Conservation (phyloP, 495 filamentous ascomycete genomes). For the Schizothecium vesticola region DNA sequence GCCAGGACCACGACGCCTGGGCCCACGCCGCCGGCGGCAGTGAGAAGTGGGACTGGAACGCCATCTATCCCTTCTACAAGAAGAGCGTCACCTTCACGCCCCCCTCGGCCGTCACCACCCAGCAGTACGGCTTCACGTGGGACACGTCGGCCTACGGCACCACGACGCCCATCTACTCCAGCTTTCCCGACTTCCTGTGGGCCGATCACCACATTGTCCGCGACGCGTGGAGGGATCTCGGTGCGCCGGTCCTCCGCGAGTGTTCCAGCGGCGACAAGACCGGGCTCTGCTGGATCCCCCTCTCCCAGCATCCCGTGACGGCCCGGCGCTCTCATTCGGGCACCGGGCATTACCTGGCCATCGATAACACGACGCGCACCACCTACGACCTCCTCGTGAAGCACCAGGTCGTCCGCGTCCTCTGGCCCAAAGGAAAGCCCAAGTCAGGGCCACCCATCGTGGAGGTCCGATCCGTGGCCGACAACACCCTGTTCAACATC, state of each 20-base stretch:
- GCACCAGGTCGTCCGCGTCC: slow-evolving; percentile 23
- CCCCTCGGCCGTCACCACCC: slow-evolving; percentile 7
- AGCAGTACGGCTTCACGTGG: slow-evolving; percentile 23
- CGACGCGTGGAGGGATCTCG: slow-evolving; percentile 17
- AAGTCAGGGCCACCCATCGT: slow-evolving; percentile 16
- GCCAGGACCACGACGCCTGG: slow-evolving; percentile 11
- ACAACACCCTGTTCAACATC: slow-evolving; percentile 10
- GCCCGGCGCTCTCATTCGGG: slow-evolving; percentile 34
- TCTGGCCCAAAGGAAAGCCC: slow-evolving; percentile 15
- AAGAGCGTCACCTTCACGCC: slow-evolving; percentile 27
- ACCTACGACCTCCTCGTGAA: slow-evolving; percentile 35
- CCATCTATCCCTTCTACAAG: neutral
- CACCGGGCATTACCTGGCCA: slow-evolving; percentile 34
- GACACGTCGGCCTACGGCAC: slow-evolving; percentile 20
- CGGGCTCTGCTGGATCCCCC: slow-evolving; percentile 23
- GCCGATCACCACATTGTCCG: slow-evolving; percentile 9
- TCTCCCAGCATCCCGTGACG: slow-evolving; percentile 27
- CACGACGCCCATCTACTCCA: slow-evolving; percentile 17
- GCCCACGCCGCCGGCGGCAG: neutral
- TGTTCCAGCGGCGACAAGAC: slow-evolving; percentile 24
- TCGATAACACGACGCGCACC: slow-evolving; percentile 21
- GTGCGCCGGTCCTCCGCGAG: slow-evolving; percentile 9
- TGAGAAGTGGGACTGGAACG: neutral
- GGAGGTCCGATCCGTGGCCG: neutral
- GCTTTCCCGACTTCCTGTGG: slow-evolving; percentile 20